Conservation (phyloP, 805 yeast species). For the Yamadazyma kitorensis region DNA sequence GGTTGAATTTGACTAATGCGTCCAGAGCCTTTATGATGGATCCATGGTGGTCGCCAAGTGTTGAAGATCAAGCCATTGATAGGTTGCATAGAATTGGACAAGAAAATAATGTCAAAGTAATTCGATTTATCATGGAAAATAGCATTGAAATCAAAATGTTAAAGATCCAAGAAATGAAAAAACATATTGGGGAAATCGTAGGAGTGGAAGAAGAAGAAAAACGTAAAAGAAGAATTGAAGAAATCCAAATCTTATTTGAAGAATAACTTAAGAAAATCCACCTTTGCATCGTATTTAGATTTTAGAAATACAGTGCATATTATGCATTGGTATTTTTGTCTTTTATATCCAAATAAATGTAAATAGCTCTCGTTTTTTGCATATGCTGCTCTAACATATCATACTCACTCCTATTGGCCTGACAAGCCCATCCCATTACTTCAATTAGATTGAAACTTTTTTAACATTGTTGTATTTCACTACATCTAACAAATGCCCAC, state of each 20-base stretch:
- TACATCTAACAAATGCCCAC: too few species aligned
- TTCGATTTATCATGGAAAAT: conserved; percentile 75
- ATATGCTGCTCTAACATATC: too few species aligned
- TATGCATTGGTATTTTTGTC: too few species aligned
- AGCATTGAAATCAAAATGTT: conserved; percentile 89
- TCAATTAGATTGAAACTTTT: too few species aligned
- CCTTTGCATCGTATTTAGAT: too few species aligned
- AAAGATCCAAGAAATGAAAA: conserved; percentile 79
- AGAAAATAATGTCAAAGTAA: conserved; percentile 62
- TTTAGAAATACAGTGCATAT: too few species aligned
- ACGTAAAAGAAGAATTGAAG: conserved; percentile 66
- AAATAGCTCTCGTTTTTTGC: too few species aligned
- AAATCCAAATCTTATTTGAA: conserved; percentile 64
- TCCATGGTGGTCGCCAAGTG: conserved; percentile 96
- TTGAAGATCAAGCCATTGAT: conserved; percentile 89
- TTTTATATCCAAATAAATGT: too few species aligned
- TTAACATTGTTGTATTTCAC: too few species aligned
- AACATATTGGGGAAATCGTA: conserved; percentile 76
- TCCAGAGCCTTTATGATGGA: conserved; percentile 87
- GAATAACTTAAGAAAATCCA: too few species aligned
- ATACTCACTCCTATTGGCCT: too few species aligned
- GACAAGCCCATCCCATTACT: too few species aligned
- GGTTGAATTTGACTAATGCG: conserved; percentile 82
- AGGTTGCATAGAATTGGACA: conserved; percentile 92
- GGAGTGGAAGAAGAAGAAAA: conserved; percentile 75